A percentile compares a stretch with the other conserved stretches of the same genome.
phyloP scores from a whole-genome alignment of 2,329 filamentous ascomycete species.

The Penicillium sp. region DNA sequence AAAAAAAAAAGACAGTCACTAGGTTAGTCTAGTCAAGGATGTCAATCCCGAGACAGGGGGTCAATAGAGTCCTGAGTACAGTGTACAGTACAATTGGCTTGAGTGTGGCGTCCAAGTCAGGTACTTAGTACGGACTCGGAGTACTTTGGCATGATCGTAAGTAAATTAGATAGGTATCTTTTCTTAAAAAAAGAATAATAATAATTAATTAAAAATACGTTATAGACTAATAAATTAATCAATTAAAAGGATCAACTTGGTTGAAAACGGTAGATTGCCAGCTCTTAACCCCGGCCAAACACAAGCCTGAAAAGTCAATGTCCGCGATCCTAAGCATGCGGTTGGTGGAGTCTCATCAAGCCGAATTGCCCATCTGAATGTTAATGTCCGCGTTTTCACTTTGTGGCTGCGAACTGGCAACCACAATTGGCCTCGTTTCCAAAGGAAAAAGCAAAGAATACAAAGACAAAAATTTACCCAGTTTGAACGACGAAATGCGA shows the following conservation, averaged over 20 bases:
- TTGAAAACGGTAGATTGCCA: neutral
- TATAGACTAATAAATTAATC: neutral
- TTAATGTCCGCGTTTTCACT: conserved; percentile 4
- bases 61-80: neutral
- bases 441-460: no score
- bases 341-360: conserved; percentile 3
- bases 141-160: no score
- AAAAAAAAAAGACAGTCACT: neutral
- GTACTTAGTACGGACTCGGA: no score
- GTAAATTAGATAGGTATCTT: no score
- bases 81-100: neutral
- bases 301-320: neutral
- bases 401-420: conserved; percentile 7
- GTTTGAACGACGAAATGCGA: no score
- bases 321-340: neutral
- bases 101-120: no score
- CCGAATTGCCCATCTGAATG: conserved; percentile 1
- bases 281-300: neutral
- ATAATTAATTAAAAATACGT: neutral
- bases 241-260: neutral
- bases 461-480: no score
- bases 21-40: conserved; percentile 16
- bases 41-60: conserved; percentile 16
- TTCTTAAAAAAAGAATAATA: neutral
- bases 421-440: neutral